Percentiles rank a stretch among this genome's conserved stretches.
Conservation (phyloP, 129 eudicot genomes). For the Smallanthus sonchifolius region DNA sequence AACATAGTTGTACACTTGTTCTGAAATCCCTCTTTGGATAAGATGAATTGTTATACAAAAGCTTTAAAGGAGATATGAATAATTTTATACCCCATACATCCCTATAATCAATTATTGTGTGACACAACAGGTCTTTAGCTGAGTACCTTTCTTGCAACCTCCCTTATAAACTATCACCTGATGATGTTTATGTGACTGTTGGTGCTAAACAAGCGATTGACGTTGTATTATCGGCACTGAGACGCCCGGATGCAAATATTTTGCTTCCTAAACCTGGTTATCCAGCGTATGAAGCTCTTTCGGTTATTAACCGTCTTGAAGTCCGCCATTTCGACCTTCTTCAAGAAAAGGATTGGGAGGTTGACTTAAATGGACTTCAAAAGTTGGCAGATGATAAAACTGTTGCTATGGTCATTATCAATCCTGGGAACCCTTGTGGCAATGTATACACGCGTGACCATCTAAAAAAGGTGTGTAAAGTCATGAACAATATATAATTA, state of each 20-base stretch:
- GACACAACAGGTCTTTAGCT: conserved; percentile 28
- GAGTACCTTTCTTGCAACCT: conserved; percentile 29
- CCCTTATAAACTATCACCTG: conserved; percentile 32
- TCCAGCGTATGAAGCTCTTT: conserved; percentile 35
- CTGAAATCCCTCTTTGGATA: not conserved
- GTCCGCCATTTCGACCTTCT: conserved; percentile 37
- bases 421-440: conserved; percentile 42
- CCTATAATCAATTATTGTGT: not conserved
- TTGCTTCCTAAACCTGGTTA: conserved; percentile 40
- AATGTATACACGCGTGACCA: conserved; percentile 27
- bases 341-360: conserved; percentile 31
- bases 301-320: conserved; percentile 23
- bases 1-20: not conserved
- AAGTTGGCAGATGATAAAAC: conserved; percentile 26
- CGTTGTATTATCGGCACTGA: conserved; percentile 22
- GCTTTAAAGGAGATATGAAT: not conserved
- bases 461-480: conserved; percentile 25
- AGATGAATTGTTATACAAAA: not conserved
- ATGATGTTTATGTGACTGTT: conserved; percentile 30
- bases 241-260: conserved; percentile 33
- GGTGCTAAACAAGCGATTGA: conserved; percentile 39
- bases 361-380: conserved; percentile 29
- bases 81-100: not conserved
- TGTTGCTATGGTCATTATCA: conserved; percentile 35
- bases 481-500: not conserved